Evolutionary conservation across 108 stramenopile species (phyloP).

Genomic region (Mediolabrus comicus): DNA sequence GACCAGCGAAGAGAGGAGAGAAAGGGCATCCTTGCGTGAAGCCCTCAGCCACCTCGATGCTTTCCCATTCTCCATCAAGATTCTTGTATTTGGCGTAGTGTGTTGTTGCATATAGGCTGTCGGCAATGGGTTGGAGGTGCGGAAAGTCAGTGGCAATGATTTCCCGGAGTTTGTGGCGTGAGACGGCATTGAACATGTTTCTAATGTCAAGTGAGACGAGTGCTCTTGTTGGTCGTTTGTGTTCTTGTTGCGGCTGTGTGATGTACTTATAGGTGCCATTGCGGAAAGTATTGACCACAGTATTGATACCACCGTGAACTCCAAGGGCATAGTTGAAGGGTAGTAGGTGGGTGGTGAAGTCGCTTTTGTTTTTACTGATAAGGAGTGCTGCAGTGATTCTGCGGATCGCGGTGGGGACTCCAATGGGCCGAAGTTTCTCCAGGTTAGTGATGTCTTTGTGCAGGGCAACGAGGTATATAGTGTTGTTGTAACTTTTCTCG

Average conservation of each 20-base stretch:
- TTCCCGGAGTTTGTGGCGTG: background rate
- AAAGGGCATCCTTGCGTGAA: background rate
- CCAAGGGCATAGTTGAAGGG: background rate
- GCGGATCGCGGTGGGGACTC: conserved; percentile 4
- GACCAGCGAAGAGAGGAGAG: background rate
- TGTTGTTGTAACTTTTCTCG: background rate
- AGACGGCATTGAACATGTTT: conserved; percentile 27
- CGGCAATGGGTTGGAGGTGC: background rate
- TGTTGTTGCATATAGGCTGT: background rate
- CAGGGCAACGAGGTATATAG: conserved; percentile 5
- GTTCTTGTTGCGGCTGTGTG: background rate
- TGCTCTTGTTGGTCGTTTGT: background rate
- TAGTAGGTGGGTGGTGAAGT: background rate
- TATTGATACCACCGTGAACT: background rate
- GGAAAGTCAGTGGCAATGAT: background rate
- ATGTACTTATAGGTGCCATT: background rate
- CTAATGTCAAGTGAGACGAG: conserved; percentile 15
- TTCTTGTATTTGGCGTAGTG: background rate
- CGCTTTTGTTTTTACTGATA: background rate
- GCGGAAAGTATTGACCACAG: background rate
- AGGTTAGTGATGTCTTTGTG: conserved; percentile 5
- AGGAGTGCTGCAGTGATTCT: background rate
- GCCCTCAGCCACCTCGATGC: background rate
- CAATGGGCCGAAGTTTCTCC: conserved; percentile 11
- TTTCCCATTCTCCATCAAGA: background rate